phyloP scores from a whole-genome alignment of 2,329 filamentous ascomycete species.

The Exophiala oligosperma region DNA sequence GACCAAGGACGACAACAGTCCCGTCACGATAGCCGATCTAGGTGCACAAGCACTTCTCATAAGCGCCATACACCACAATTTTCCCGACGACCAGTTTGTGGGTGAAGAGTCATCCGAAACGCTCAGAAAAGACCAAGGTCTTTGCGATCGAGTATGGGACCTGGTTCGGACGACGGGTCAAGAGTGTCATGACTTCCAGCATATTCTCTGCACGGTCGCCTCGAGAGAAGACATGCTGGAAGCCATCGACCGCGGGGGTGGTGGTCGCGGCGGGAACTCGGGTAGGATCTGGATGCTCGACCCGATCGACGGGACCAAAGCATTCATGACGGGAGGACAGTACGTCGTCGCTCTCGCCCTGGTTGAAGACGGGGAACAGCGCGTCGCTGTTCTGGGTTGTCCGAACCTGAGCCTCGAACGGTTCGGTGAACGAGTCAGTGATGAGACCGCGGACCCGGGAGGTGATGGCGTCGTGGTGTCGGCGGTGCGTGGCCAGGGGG shows the following conservation, averaged over 20 bases:
- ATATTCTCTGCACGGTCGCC: slow-evolving; percentile 34
- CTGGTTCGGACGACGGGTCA: slow-evolving; percentile 46
- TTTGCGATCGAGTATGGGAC: slow-evolving; percentile 58
- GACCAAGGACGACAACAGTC: slow-evolving; percentile 59
- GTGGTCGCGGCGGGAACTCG: slow-evolving; percentile 39
- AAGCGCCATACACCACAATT: slow-evolving; percentile 53
- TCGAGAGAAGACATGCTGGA: slow-evolving; percentile 57
- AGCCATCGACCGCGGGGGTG: slow-evolving; percentile 60
- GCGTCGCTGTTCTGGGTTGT: slow-evolving; percentile 61
- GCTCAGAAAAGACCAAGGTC: slow-evolving; percentile 49
- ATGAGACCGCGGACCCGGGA: slow-evolving; percentile 44
- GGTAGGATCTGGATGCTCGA: slow-evolving; percentile 63
- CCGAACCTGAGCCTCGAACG: slow-evolving; percentile 49
- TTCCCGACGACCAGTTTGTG: slow-evolving; percentile 59
- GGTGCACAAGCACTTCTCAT: slow-evolving; percentile 64
- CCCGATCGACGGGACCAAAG: slow-evolving; percentile 64
- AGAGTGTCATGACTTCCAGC: slow-evolving; percentile 34
- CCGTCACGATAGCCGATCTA: slow-evolving; percentile 65
- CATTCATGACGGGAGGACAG: slow-evolving; percentile 62
- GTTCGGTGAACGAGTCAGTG: slow-evolving; percentile 29
- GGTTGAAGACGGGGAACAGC: slow-evolving; percentile 57
- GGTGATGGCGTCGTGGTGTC: slow-evolving; percentile 53
- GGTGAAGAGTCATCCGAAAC: slow-evolving; percentile 61
- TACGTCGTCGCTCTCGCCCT: slow-evolving; percentile 63
- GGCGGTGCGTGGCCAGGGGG: slow-evolving; percentile 47